Evolutionary conservation across 2,329 filamentous ascomycete species (phyloP).

Genomic region (Bipolaris zeicola): DNA sequence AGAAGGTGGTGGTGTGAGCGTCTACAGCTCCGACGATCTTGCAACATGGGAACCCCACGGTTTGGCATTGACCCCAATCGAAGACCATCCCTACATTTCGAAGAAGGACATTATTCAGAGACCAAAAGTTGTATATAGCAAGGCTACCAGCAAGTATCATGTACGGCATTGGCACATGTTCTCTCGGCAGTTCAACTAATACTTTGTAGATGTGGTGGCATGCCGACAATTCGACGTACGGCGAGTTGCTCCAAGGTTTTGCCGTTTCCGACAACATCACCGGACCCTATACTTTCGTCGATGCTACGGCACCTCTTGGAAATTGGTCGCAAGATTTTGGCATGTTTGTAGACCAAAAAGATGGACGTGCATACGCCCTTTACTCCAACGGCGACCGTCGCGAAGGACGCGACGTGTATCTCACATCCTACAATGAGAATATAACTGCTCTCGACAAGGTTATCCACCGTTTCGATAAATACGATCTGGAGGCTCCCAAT

Average conservation of each 20-base stretch:
- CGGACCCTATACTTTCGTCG: slow-evolving; percentile 61
- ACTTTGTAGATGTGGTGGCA: slow-evolving; percentile 62
- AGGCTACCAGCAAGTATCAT: slow-evolving; percentile 61
- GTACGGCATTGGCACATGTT: slow-evolving; percentile 41
- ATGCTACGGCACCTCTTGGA: slow-evolving; percentile 61
- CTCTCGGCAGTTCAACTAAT: background rate
- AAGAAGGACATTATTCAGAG: slow-evolving; percentile 64
- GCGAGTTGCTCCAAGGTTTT: slow-evolving; percentile 62
- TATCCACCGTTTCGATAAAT: slow-evolving; percentile 63
- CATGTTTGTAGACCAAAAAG: slow-evolving; percentile 65
- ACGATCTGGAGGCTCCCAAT: slow-evolving; percentile 64
- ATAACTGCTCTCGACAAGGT: slow-evolving; percentile 59
- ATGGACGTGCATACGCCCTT: slow-evolving; percentile 61
- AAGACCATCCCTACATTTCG: slow-evolving; percentile 62
- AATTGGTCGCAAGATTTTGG: slow-evolving; percentile 70
- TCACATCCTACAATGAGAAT: slow-evolving; percentile 60
- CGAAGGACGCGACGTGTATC: slow-evolving; percentile 63
- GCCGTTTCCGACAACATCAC: slow-evolving; percentile 59
- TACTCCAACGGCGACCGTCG: slow-evolving; percentile 64
- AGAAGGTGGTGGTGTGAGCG: slow-evolving; percentile 65
- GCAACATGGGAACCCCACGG: slow-evolving; percentile 65
- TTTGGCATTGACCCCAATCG: slow-evolving; percentile 60
- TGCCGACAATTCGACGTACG: slow-evolving; percentile 63
- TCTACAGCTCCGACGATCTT: slow-evolving; percentile 63
- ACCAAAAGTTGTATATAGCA: slow-evolving; percentile 66